Conservation (phyloP, 2,329 filamentous ascomycete genomes). For the Pseudocercospora eumusae region DNA sequence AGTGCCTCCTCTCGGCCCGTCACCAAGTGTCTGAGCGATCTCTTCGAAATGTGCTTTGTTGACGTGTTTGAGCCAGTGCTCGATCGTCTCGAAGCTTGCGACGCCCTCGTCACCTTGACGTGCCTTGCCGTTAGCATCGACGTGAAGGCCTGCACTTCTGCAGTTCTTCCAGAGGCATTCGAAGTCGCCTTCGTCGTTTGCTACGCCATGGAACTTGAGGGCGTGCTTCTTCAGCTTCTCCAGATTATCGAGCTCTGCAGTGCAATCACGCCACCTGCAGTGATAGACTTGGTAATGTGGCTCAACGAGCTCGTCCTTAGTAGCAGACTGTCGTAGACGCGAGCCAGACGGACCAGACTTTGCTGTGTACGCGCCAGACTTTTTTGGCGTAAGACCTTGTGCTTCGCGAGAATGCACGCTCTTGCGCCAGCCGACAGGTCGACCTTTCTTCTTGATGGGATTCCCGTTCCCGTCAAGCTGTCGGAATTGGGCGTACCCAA, state of each 20-base stretch:
- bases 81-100: conserved; percentile 42
- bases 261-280: conserved; percentile 61
- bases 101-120: conserved; percentile 29
- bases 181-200: conserved; percentile 40
- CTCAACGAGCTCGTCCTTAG: conserved; percentile 21
- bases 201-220: conserved; percentile 55
- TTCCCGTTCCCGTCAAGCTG: conserved; percentile 39
- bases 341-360: conserved; percentile 21
- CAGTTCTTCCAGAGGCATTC: conserved; percentile 53
- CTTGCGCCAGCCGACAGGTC: conserved; percentile 55
- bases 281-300: conserved; percentile 52
- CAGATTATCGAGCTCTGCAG: conserved; percentile 62
- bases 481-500: conserved; percentile 50
- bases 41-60: conserved; percentile 54
- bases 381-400: conserved; percentile 32
- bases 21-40: conserved; percentile 60
- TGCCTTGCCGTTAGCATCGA: conserved; percentile 30
- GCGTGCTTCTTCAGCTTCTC: conserved; percentile 61
- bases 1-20: conserved; percentile 56
- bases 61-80: conserved; percentile 55
- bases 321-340: conserved; percentile 25
- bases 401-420: conserved; percentile 46
- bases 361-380: conserved; percentile 13
- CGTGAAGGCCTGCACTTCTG: conserved; percentile 28
- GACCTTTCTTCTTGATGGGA: conserved; percentile 47